Evolutionary conservation across 2,329 filamentous ascomycete species (phyloP), one percentile per base, ranked within the genome.

Genomic region (Ustulina deusta): DNA sequence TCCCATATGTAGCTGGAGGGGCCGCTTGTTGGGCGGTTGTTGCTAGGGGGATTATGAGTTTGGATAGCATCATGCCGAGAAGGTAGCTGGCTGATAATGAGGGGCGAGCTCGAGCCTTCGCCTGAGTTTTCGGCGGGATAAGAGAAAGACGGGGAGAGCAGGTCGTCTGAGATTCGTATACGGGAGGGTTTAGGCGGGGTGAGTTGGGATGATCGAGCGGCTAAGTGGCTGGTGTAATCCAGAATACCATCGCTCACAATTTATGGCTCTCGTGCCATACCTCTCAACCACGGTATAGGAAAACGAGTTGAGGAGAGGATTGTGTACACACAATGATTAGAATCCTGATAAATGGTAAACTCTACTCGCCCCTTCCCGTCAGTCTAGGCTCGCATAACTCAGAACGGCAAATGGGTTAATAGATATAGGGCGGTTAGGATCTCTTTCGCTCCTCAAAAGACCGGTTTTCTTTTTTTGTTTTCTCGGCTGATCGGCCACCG

Each of bases 361-460:
- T 13, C 9, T 36, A 15, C 1, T 5, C 17, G 32, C 11, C 36
- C 2, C n/a, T 27, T 57, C 22, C 6, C 5, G 7, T 69, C 17
- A 62, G 22, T 54, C 27, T 38, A 67, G 46, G 55, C 56, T 63
- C 6, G 40, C 57, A 52, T 72, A 57, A 13, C 70, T 74, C 29
- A 77, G 68, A 54, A 75, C 25, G 1, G 70, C 70, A 25, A 69
- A 77, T 3, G 69, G 72, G 40, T 77, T 77, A 13, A 70, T n/a
- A 46, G 74, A 72, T 51, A 42, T 42, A 2, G 70, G 68, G 11
- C 40, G 65, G 42, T 66, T 70, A 15, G 42, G 15, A 25, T 58
- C 38, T 38, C 38, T 63, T 52, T 64, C 51, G 22, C 68, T 60
- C 61, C 48, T 55, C 60, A 58, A n/a, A n/a, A 27, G 34, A 3